A percentile compares a stretch with the other conserved stretches of the same genome.
Conservation (phyloP, 108 stramenopile genomes). For the Cylindrotheca closterium region DNA sequence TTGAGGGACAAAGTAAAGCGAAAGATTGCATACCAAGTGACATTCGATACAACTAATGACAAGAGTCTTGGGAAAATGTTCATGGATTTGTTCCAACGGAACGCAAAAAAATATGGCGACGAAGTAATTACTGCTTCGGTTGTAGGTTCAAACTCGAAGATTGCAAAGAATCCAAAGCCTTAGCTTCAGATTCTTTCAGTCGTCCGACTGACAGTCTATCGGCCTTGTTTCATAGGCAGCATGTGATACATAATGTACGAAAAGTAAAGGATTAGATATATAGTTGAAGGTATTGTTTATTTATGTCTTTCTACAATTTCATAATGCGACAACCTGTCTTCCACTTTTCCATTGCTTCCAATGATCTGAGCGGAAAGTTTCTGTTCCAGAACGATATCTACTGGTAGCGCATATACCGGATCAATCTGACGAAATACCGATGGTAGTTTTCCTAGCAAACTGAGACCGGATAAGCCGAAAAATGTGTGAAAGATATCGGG, state of each 20-base stretch:
- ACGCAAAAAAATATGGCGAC: slow-evolving; percentile 16
- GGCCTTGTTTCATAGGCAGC: neutral
- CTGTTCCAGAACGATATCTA: slow-evolving; percentile 63
- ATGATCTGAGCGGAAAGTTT: slow-evolving; percentile 65
- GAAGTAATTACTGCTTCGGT: slow-evolving; percentile 20
- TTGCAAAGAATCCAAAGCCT: slow-evolving; percentile 11
- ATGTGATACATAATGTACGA: neutral
- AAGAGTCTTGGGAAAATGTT: slow-evolving; percentile 33
- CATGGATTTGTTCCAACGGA: slow-evolving; percentile 23
- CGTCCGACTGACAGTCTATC: too few species aligned
- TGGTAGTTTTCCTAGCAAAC: slow-evolving; percentile 78
- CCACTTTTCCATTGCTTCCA: slow-evolving; percentile 23
- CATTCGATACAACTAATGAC: slow-evolving; percentile 56
- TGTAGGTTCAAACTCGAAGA: slow-evolving; percentile 4
- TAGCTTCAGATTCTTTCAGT: neutral
- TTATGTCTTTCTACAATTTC: slow-evolving; percentile 22
- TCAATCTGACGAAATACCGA: slow-evolving; percentile 65
- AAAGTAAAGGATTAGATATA: neutral
- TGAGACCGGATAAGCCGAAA: slow-evolving; percentile 94
- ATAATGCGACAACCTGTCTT: slow-evolving; percentile 40
- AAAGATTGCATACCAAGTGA: slow-evolving; percentile 57
- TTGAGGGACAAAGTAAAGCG: slow-evolving; percentile 39
- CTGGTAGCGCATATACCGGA: slow-evolving; percentile 86
- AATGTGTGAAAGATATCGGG: slow-evolving; percentile 99
- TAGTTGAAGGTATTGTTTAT: neutral